phyloP scores from a whole-genome alignment of 2,329 filamentous ascomycete species.

The Emmonsia crescens region DNA sequence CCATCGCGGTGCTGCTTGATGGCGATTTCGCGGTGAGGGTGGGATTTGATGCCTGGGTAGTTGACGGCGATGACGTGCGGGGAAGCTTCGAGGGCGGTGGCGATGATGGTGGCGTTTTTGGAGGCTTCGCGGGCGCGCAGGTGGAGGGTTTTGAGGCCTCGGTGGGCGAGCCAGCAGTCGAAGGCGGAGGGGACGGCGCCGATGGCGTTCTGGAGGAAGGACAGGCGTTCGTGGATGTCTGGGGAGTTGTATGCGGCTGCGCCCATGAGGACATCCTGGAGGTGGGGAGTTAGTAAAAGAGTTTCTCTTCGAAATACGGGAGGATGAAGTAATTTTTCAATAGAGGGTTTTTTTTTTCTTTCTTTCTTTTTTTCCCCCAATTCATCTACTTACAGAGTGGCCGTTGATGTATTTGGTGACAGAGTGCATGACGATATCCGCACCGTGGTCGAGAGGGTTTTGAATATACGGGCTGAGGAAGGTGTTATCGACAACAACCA shows the following conservation, averaged over 20 bases:
- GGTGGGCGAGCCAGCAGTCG: slow-evolving; percentile 95
- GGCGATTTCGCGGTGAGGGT: slow-evolving; percentile 76
- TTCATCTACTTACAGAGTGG: slow-evolving; percentile 47
- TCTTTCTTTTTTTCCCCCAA: neutral
- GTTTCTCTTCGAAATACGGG: slow-evolving; percentile 6
- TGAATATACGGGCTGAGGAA: slow-evolving; percentile 95
- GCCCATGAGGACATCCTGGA: slow-evolving; percentile 86
- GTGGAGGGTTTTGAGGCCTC: slow-evolving; percentile 92
- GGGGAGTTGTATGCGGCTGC: slow-evolving; percentile 90
- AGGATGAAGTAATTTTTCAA: neutral
- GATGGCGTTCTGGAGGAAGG: slow-evolving; percentile 94
- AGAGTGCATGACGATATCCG: slow-evolving; percentile 91
- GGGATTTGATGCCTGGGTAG: slow-evolving; percentile 83
- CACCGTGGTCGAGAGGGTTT: slow-evolving; percentile 88
- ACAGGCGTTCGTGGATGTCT: slow-evolving; percentile 61
- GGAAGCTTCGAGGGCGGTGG: slow-evolving; percentile 64
- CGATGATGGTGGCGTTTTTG: slow-evolving; percentile 68
- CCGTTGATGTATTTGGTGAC: slow-evolving; percentile 99
- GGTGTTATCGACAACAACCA: slow-evolving; percentile 98
- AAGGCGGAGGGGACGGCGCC: slow-evolving; percentile 91
- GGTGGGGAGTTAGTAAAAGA: neutral
- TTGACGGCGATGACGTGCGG: slow-evolving; percentile 81
- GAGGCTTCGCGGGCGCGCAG: slow-evolving; percentile 78
- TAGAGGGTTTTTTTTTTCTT: neutral
- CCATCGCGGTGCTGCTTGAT: slow-evolving; percentile 85